Percentiles rank a stretch among this genome's conserved stretches.
phyloP scores from a whole-genome alignment of 2,329 filamentous ascomycete genomes.

The Lachnellula cervina region DNA sequence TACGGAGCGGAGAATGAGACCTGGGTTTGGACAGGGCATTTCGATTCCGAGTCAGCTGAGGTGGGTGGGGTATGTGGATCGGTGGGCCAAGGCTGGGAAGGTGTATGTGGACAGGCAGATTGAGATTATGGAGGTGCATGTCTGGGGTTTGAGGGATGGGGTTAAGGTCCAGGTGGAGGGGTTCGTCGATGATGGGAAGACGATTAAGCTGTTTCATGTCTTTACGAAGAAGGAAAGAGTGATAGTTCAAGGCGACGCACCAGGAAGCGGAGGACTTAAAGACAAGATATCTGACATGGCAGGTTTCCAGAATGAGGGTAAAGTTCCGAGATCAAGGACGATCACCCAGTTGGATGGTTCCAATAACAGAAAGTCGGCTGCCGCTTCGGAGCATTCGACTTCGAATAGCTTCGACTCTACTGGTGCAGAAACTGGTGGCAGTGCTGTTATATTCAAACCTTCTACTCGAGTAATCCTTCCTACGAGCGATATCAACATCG shows the following conservation, averaged over 20 bases:
- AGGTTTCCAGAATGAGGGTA: slow-evolving; percentile 27
- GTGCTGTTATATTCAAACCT: slow-evolving; percentile 75
- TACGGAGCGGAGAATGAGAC: slow-evolving; percentile 83
- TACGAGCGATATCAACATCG: slow-evolving; percentile 83
- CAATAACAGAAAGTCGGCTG: background rate
- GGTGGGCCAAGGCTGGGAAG: slow-evolving; percentile 72
- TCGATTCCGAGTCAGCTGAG: slow-evolving; percentile 89
- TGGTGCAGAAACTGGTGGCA: slow-evolving; percentile 53
- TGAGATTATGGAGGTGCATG: slow-evolving; percentile 82
- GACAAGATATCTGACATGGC: slow-evolving; percentile 53
- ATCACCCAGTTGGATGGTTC: slow-evolving; percentile 10
- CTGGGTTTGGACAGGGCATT: slow-evolving; percentile 81
- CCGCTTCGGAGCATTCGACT: background rate
- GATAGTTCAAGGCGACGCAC: slow-evolving; percentile 55
- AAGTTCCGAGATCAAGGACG: slow-evolving; percentile 14
- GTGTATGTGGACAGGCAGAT: slow-evolving; percentile 76
- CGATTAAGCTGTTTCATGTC: slow-evolving; percentile 76
- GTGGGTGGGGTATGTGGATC: slow-evolving; percentile 83
- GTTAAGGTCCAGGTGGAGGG: slow-evolving; percentile 85
- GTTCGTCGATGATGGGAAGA: slow-evolving; percentile 82
- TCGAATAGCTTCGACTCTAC: slow-evolving; percentile 27
- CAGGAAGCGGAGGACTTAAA: slow-evolving; percentile 44
- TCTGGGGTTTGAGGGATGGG: slow-evolving; percentile 82
- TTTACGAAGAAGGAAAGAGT: slow-evolving; percentile 70
- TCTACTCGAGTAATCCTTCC: slow-evolving; percentile 62